Base-by-base conservation (phyloP, 306 rosid species). In the Lagenaria siceraria region DNA sequence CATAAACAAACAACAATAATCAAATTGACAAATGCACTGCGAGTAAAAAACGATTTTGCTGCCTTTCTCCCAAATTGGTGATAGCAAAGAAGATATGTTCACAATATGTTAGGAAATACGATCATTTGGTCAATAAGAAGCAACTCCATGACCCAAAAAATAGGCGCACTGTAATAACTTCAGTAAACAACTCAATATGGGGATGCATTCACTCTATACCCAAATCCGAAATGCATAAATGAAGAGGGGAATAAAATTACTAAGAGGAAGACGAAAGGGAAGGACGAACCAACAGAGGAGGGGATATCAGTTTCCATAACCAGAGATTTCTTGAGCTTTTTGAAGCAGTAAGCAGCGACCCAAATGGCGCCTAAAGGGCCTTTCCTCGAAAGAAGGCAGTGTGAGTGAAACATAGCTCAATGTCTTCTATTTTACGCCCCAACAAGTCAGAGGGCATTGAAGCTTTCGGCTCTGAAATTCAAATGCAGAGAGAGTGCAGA, bases 291-390 rank as follows among this genome's bases (percentile, higher is more conserved):
- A 27, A 92, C 88, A 15, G 82, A 85, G 60, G 89, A 79, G 31
- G 88, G 51, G 84, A 94, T 87, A 85, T 94, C 89, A 54, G 90
- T 83, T 17, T 79, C 81, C 4, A 78, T 64, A 66, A 90, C 83
- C 36, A 89, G 96, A 79, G 90, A 81, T 80, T 80, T 94, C 82
- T 87, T 94, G 36, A 94, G 97, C 80, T 79, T 80, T n/a, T 88
- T 90, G 84, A 86, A 85, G 48, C 78, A 87, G 64, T 78, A 92
- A 58, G 95, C 96, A 2, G 98, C 97, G 43, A 90, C 82, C 92
- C 97, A 84, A 70, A 94, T 75, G 81, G 86, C 79, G 43, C 83
- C 81, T 38, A 86, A 40, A 69, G 92, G 85, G 27, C 87, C 85
- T 77, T 78, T 85, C 19, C 83, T 81, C 42, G 85, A 83, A 29